Percentiles rank a stretch among this genome's conserved stretches.
Evolutionary conservation across 768 basidiomycete genomes (phyloP).

Genomic region (Grammothele lineata): DNA sequence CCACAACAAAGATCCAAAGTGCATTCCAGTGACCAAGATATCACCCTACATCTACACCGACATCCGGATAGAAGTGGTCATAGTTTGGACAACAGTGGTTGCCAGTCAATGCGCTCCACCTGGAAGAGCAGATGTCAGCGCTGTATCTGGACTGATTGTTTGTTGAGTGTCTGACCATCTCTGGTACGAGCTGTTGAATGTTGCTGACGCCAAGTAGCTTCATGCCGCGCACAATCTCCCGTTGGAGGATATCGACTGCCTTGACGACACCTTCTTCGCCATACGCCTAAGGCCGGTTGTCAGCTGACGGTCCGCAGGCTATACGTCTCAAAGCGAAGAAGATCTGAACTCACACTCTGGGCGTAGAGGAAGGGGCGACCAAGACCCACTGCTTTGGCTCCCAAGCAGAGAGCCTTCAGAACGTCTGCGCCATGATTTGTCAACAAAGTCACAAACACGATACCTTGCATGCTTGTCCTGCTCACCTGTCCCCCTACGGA

Average conservation of each 20-base stretch:
- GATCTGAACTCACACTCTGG: conserved; percentile 68
- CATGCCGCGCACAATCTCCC: conserved; percentile 79
- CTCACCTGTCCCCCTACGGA: conserved; percentile 73
- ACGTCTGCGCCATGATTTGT: conserved; percentile 49
- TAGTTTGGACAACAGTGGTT: conserved; percentile 33
- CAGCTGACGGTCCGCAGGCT: too few relatives aligned
- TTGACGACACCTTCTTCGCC: conserved; percentile 68
- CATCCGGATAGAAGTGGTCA: too few relatives aligned
- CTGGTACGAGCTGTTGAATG: conserved; percentile 63
- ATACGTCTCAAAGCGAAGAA: conserved; percentile 4
- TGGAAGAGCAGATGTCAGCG: conserved; percentile 2
- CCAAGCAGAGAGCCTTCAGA: conserved; percentile 85
- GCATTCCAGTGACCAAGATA: too few relatives aligned
- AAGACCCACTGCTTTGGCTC: conserved; percentile 82
- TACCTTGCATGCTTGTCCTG: too few relatives aligned
- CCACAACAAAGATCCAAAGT: too few relatives aligned
- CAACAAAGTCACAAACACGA: neutral
- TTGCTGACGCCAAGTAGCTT: conserved; percentile 64
- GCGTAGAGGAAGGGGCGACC: conserved; percentile 86
- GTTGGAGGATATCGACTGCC: conserved; percentile 61
- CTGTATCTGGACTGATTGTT: too few relatives aligned
- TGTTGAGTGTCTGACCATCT: conserved; percentile 69
- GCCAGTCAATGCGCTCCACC: conserved; percentile 59
- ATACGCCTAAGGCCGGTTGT: conserved; percentile 65
- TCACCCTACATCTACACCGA: too few relatives aligned